phyloP scores from a whole-genome alignment of 306 rosid genomes.

The Oemleria cerasiformis region DNA sequence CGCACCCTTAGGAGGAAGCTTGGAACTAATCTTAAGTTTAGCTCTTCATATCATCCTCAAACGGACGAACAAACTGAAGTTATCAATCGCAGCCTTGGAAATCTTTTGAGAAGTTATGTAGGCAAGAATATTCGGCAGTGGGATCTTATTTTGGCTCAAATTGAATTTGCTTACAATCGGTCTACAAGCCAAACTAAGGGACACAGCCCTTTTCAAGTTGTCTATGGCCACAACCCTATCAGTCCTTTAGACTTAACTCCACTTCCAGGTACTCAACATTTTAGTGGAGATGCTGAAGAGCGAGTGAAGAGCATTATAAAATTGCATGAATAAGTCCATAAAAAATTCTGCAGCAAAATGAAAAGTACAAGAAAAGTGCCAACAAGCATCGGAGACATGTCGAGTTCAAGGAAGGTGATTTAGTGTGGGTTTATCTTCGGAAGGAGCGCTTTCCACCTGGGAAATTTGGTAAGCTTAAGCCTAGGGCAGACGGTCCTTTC shows the following conservation, averaged over 20 bases:
- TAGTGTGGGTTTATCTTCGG: too few relatives aligned
- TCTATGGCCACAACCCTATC: not conserved
- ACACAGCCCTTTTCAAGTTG: not conserved
- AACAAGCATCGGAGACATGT: not conserved
- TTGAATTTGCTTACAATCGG: not conserved
- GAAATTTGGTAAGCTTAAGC: not conserved
- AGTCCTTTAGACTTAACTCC: not conserved
- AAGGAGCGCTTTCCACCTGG: not conserved
- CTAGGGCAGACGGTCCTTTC: slow-evolving; percentile 4
- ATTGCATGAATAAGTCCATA: not conserved
- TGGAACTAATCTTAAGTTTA: too few relatives aligned
- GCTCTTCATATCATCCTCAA: too few relatives aligned
- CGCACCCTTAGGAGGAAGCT: too few relatives aligned
- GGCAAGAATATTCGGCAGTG: too few relatives aligned
- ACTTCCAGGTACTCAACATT: not conserved
- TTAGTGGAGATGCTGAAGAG: not conserved
- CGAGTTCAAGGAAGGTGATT: not conserved
- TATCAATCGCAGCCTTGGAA: too few relatives aligned
- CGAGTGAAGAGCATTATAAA: not conserved
- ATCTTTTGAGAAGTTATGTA: too few relatives aligned
- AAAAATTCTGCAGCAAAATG: not conserved
- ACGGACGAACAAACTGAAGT: too few relatives aligned
- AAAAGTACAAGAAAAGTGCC: not conserved
- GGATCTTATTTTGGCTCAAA: too few relatives aligned
- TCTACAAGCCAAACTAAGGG: not conserved